Evolutionary conservation across 257 asterid genomes (phyloP).

Genomic region (Plantago ovata): DNA sequence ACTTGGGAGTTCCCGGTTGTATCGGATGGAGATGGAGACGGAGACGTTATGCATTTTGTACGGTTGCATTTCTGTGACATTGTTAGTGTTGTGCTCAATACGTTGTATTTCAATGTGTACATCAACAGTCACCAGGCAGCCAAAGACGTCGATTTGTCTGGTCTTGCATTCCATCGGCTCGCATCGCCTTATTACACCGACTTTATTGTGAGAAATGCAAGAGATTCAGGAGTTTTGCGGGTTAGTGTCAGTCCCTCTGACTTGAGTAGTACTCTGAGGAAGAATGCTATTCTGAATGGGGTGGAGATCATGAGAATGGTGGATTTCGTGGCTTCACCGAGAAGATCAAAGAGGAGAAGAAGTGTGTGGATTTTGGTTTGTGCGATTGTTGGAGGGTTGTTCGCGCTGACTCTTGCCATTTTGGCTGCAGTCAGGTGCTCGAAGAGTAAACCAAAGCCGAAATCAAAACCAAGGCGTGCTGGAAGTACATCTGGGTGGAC

Average conservation of each 20-base stretch:
- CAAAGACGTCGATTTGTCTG: conserved; percentile 65
- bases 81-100: conserved; percentile 49
- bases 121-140: conserved; percentile 55
- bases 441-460: conserved; percentile 28
- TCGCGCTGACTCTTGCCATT: conserved; percentile 25
- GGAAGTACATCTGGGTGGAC: conserved; percentile 56
- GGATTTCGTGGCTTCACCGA: conserved; percentile 26
- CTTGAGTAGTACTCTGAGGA: conserved; percentile 46
- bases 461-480: conserved; percentile 26
- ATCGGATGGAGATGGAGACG: background rate
- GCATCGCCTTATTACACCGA: conserved; percentile 70
- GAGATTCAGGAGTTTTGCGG: conserved; percentile 30
- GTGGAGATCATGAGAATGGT: conserved; percentile 74
- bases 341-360: conserved; percentile 23
- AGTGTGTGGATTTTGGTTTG: conserved; percentile 39
- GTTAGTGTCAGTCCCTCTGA: conserved; percentile 73
- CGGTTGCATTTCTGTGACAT: conserved; percentile 77
- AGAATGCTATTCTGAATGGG: conserved; percentile 74
- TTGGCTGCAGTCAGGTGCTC: conserved; percentile 27
- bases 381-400: conserved; percentile 38
- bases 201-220: conserved; percentile 42
- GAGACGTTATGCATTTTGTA: conserved; percentile 36
- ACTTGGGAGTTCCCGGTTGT: conserved; percentile 70
- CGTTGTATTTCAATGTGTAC: conserved; percentile 57
- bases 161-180: conserved; percentile 45